Percentiles rank a stretch among this genome's conserved stretches.
Evolutionary conservation across 192 early-diverging fungal species (phyloP).

Genomic region (Gonapodya sp.): DNA sequence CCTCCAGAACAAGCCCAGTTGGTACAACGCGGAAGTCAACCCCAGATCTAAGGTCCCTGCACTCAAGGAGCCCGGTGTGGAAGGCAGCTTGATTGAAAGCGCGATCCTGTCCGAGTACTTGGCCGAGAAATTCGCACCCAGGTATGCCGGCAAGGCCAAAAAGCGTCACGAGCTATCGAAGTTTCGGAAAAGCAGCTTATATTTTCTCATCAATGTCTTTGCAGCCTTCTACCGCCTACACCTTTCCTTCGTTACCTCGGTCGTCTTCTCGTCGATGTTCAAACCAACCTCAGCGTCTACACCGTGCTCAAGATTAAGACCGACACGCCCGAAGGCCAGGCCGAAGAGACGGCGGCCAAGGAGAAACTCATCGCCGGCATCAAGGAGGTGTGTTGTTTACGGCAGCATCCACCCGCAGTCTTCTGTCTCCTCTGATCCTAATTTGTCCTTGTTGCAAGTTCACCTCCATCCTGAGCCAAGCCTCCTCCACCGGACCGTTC

Average conservation of each 20-base stretch:
- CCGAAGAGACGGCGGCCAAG: neutral
- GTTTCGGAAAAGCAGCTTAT: too few relatives aligned
- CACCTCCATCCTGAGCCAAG: neutral
- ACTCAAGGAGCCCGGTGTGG: slow-evolving; percentile 26
- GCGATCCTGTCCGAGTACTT: slow-evolving; percentile 58
- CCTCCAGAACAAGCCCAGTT: slow-evolving; percentile 49
- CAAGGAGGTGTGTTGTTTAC: neutral
- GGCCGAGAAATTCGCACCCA: slow-evolving; percentile 42
- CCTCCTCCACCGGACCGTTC: neutral
- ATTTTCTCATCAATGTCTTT: too few relatives aligned
- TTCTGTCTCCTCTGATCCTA: neutral
- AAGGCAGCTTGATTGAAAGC: slow-evolving; percentile 51
- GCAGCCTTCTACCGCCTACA: neutral
- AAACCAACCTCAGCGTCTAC: neutral
- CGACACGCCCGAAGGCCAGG: neutral
- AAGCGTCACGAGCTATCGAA: too few relatives aligned
- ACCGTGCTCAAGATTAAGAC: neutral
- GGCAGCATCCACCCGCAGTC: too few relatives aligned
- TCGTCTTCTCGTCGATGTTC: neutral
- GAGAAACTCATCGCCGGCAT: neutral
- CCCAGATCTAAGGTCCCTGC: slow-evolving; percentile 61
- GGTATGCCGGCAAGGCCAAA: too few relatives aligned
- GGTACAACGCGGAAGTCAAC: slow-evolving; percentile 54
- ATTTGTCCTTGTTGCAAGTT: neutral
- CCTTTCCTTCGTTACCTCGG: neutral